Percentiles rank a stretch among this genome's conserved stretches.
These are phyloP conservation scores for Agrocybe pediades DNA, from an alignment of 768 basidiomycete genomes.

Conservation along the genomic window DNA sequence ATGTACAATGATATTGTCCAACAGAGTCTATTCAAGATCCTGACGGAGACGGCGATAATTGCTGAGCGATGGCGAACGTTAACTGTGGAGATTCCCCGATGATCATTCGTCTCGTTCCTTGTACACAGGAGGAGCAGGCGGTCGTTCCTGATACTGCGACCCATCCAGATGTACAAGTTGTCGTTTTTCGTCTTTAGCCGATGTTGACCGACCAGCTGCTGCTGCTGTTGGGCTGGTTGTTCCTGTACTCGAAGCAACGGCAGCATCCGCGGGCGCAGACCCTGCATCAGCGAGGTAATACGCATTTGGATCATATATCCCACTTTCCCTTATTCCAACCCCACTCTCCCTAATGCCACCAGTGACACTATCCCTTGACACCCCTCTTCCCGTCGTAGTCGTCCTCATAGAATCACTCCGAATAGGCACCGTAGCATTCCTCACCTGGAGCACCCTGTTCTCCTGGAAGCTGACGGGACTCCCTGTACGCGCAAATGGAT, in stretches of 20 bases:
- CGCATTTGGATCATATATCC: constrained; percentile 8
- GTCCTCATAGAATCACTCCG: constrained; percentile 10
- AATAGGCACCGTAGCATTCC: constrained; percentile 37
- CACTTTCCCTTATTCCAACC: neutral
- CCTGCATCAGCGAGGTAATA: constrained; percentile 1
- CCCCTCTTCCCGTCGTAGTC: neutral
- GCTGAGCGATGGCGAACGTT: too few relatives aligned
- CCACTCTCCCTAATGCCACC: too few relatives aligned
- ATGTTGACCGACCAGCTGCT: constrained; percentile 25
- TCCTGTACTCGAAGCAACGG: neutral
- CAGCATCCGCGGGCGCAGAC: neutral
- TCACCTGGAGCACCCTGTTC: constrained; percentile 39
- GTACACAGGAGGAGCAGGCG: constrained; percentile 27
- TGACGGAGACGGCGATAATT: too few relatives aligned
- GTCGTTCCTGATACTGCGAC: constrained; percentile 29
- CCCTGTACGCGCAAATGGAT: constrained; percentile 31
- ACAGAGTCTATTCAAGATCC: too few relatives aligned
- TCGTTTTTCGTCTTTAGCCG: constrained; percentile 28
- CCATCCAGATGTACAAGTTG: constrained; percentile 43
- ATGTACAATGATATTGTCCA: too few relatives aligned
- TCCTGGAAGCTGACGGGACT: constrained; percentile 46
- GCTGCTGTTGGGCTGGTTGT: neutral
- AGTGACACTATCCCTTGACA: too few relatives aligned
- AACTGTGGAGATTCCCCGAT: too few relatives aligned
- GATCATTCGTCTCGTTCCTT: neutral